Conservation (phyloP, 371 early-diverging fungal species). For the Apophysomyces ossiformis region DNA sequence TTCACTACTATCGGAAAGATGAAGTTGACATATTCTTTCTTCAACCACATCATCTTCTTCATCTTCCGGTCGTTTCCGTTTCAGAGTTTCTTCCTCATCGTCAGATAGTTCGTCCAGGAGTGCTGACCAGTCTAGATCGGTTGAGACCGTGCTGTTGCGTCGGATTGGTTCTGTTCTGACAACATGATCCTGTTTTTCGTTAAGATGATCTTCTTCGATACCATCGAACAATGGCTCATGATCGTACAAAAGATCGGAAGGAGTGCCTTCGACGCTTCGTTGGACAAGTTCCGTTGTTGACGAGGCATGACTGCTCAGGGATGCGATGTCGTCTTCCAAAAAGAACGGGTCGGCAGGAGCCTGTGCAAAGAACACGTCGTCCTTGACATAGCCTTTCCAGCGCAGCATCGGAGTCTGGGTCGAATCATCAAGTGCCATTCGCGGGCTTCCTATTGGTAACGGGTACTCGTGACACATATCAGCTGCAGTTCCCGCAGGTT, state of each 20-base stretch:
- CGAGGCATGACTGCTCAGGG: slow-evolving; percentile 15
- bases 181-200: not conserved
- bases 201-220: slow-evolving; percentile 14
- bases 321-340: slow-evolving; percentile 21
- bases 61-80: slow-evolving; percentile 7
- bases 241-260: slow-evolving; percentile 34
- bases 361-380: slow-evolving; percentile 29
- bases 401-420: slow-evolving; percentile 26
- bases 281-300: slow-evolving; percentile 17
- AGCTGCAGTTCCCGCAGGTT: slow-evolving; percentile 26
- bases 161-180: not conserved
- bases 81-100: not conserved
- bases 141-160: slow-evolving; percentile 8
- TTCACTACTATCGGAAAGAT: slow-evolving; percentile 6
- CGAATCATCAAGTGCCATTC: slow-evolving; percentile 29
- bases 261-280: slow-evolving; percentile 22
- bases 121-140: slow-evolving; percentile 32
- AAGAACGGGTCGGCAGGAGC: slow-evolving; percentile 18
- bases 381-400: slow-evolving; percentile 17
- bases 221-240: slow-evolving; percentile 43
- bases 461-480: slow-evolving; percentile 33
- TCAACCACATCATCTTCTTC: not conserved
- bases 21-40: slow-evolving; percentile 6
- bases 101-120: slow-evolving; percentile 16
- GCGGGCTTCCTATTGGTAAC: slow-evolving; percentile 31